phyloP scores from a whole-genome alignment of 225 moss, liverwort and hornwort genomes.

The Bryum argenteum region DNA sequence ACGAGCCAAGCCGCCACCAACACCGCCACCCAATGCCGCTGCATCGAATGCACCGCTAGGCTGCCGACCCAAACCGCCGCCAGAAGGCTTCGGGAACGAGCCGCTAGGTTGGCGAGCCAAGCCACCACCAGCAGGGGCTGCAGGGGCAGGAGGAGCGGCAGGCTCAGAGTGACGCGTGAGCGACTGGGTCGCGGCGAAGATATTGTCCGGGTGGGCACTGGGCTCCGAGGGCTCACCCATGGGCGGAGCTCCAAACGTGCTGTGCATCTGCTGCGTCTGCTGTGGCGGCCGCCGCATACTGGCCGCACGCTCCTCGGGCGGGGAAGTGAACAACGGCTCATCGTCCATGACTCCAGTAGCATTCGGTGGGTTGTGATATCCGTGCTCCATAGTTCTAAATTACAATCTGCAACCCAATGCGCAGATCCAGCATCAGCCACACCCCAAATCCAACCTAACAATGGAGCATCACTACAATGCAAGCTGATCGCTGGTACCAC shows the following conservation, averaged over 20 bases:
- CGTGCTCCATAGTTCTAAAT: slow-evolving; percentile 33
- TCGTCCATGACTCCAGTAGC: slow-evolving; percentile 11
- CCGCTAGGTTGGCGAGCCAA: slow-evolving; percentile 33
- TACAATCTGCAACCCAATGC: slow-evolving; percentile 14
- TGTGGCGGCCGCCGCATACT: slow-evolving; percentile 29
- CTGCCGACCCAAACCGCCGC: slow-evolving; percentile 12
- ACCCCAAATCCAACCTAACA: too few species aligned
- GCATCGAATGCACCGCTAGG: slow-evolving; percentile 27
- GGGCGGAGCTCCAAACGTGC: slow-evolving; percentile 66
- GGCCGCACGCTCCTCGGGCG: slow-evolving; percentile 34
- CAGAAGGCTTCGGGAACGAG: neutral
- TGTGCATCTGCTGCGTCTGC: slow-evolving; percentile 16
- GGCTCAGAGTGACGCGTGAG: neutral
- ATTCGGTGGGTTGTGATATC: slow-evolving; percentile 20
- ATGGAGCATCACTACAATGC: neutral
- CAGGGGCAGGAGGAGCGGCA: neutral
- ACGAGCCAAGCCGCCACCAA: slow-evolving; percentile 2
- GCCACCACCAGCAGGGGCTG: neutral
- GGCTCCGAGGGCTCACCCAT: slow-evolving; percentile 87
- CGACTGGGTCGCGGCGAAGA: slow-evolving; percentile 50
- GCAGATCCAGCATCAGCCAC: neutral
- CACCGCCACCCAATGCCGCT: neutral
- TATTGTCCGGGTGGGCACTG: slow-evolving; percentile 82
- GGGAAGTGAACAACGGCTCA: slow-evolving; percentile 41
- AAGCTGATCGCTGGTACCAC: neutral